Base-by-base conservation (phyloP, 805 yeast species). In the Groenewaldozyma salmanticensis region DNA sequence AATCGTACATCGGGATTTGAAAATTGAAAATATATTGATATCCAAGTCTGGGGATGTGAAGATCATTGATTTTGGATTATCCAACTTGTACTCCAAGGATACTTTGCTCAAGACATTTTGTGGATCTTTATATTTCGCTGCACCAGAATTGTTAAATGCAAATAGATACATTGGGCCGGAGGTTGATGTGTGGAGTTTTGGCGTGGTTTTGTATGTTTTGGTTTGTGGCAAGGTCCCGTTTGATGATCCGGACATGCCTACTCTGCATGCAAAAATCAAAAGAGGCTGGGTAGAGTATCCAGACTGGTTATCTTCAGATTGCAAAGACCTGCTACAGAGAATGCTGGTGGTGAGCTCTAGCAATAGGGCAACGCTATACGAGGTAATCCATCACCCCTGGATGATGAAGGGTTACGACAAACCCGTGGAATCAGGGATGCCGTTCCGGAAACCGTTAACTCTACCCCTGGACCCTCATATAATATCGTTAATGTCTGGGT, bases 151-250 rank as follows among this genome's bases (percentile, higher is more conserved):
- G 51, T 68, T 92, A 40, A 82, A 84, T 44, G 98, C 97, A 1
- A 78, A 77, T 50, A 96, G 96, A 1, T 92, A 92, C 55, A 69
- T 74, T 29, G 99, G 98, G 0, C 98, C 98, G 1, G 98, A 92
- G 60, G 96, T 92, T 37, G 98, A 92, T 60, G 80, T 92, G 16
- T 92, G 98, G 98, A 85, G 96, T 2, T 90, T 88, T 68, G 98
- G 98, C 49, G 95, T 92, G 24, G 97, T 92, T 0, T 65, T 92
- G 38, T 92, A 86, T 57, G 99, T 92, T 5, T 68, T 92, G 46
- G 96, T 92, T 2, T 88, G 96, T 60, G 99, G 99, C 42, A 88
- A 86, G 59, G 97, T 92, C 11, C 99, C 99, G 5, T 92, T 92
- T 60, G 98, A 92, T 60, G 97, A 92, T 58, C 94, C 86, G 54